Evolutionary conservation across 352 stramenopile genomes (phyloP), one percentile per base, ranked within the genome.

Genomic region (Phytophthora macrochlamydospora): DNA sequence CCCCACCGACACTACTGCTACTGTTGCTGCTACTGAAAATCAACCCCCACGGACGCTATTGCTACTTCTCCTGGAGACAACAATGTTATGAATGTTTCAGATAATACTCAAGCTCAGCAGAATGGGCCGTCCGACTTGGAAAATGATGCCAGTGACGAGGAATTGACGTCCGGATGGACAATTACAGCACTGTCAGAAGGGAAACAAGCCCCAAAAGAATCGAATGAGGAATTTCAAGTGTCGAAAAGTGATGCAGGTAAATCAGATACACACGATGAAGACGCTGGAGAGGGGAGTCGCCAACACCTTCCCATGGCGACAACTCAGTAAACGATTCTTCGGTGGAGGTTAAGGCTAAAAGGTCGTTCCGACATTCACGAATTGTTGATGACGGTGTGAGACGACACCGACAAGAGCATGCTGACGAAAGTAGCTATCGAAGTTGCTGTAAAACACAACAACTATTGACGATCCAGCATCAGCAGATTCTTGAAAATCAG

Each of bases 401-500:
- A 24, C 18, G 18, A 24, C 18, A 68, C n/a, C 56, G 37, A 56
- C 6, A 24, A 51, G 52, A 35, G 33, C 59, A 59, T 33, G 56
- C 58, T 24, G 52, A 59, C 14, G 28, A 14, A 7, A 61, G 35
- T 40, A 81, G 50, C 38, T 67, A 71, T 24, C 75, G 62, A 40
- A 85, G 69, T 58, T 93, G 83, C 52, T 92, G 83, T 52, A 83
- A 82, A 35, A 79, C 81, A 0, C 83, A 93, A 48, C 76, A 89
- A 46, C 61, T 92, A 29, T 57, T 93, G 49, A 85, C 79, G 28
- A 79, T 87, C 35, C 83, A 92, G 56, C 85, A 94, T 42, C 85
- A 94, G 37, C 75, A 92, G 65, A 89, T 92, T 32, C 67, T 92
- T 13, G 82, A 92, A 51, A 88, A 91, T 5, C 85, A 94, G 37